Evolutionary conservation across 1,139 yeast species (phyloP).

Genomic region (Debaryomyces coudertii): DNA sequence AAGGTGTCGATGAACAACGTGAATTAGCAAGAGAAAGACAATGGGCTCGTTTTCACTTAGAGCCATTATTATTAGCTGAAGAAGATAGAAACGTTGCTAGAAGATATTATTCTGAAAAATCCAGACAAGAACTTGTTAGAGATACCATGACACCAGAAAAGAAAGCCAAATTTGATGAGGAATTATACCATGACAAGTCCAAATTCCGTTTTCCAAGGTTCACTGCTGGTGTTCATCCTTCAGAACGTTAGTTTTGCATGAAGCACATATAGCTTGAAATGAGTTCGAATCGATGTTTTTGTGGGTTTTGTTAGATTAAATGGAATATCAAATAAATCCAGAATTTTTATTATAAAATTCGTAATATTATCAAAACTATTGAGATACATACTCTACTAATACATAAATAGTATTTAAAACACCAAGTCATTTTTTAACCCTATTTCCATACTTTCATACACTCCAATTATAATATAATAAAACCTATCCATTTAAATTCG

Average conservation of each 20-base stretch:
- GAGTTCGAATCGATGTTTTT: neutral
- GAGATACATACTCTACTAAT: slow-evolving; percentile 1
- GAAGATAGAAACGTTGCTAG: slow-evolving; percentile 80
- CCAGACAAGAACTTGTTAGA: slow-evolving; percentile 62
- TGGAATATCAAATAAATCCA: neutral
- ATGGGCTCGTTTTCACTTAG: slow-evolving; percentile 76
- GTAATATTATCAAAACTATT: neutral
- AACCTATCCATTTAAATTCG: neutral
- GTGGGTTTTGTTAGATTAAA: neutral
- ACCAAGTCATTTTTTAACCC: slow-evolving; percentile 5
- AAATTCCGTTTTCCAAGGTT: slow-evolving; percentile 50
- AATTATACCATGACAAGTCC: slow-evolving; percentile 48
- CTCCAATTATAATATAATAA: slow-evolving; percentile 4
- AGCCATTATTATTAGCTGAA: slow-evolving; percentile 81
- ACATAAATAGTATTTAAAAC: slow-evolving; percentile 7
- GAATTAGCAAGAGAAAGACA: slow-evolving; percentile 76
- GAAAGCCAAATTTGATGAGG: slow-evolving; percentile 47
- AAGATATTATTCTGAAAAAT: slow-evolving; percentile 66
- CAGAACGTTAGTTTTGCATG: slow-evolving; percentile 27
- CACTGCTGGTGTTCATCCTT: slow-evolving; percentile 46
- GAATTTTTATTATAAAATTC: neutral
- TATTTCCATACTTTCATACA: slow-evolving; percentile 5
- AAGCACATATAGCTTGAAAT: neutral
- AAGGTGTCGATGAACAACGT: slow-evolving; percentile 75
- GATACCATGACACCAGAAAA: slow-evolving; percentile 46